Conservation (phyloP, 2,329 filamentous ascomycete genomes). For the Penicillium sp. region DNA sequence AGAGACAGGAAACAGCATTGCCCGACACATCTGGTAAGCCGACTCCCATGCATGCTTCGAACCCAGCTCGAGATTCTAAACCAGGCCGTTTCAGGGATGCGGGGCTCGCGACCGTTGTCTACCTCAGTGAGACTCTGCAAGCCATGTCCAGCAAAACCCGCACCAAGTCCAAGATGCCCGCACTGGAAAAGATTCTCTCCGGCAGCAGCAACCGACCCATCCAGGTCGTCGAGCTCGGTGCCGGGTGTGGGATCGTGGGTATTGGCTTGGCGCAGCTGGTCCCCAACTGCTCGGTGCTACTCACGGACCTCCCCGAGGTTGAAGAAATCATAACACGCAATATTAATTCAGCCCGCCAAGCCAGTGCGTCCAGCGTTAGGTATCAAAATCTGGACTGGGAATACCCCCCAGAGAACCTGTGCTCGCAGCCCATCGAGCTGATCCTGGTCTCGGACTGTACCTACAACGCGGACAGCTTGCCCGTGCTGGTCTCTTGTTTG, state of each 20-base stretch:
- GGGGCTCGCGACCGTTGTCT: conserved; percentile 58
- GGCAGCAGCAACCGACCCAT: conserved; percentile 36
- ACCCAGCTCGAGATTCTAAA: conserved; percentile 9
- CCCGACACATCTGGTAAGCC: conserved; percentile 67
- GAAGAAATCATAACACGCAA: conserved; percentile 62
- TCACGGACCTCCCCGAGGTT: conserved; percentile 69
- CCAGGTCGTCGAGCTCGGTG: conserved; percentile 65
- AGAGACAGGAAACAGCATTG: conserved; percentile 73
- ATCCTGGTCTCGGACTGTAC: conserved; percentile 71
- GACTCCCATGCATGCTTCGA: not conserved
- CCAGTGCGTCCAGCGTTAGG: conserved; percentile 44
- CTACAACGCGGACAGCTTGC: conserved; percentile 69
- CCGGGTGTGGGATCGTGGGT: conserved; percentile 69
- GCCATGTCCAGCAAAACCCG: not conserved
- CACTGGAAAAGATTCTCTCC: conserved; percentile 37
- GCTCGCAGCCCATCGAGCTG: conserved; percentile 53
- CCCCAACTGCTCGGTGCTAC: conserved; percentile 54
- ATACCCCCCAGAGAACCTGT: conserved; percentile 49
- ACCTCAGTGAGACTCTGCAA: conserved; percentile 34
- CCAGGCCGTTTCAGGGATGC: conserved; percentile 53
- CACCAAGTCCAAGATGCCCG: conserved; percentile 22
- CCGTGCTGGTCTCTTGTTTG: conserved; percentile 63
- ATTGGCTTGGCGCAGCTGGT: conserved; percentile 62
- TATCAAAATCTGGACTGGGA: conserved; percentile 67
- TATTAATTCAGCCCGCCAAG: conserved; percentile 47